These are phyloP conservation scores for Exophiala xenobiotica DNA, from an alignment of 2,329 filamentous ascomycete species.

Conservation along the genomic window DNA sequence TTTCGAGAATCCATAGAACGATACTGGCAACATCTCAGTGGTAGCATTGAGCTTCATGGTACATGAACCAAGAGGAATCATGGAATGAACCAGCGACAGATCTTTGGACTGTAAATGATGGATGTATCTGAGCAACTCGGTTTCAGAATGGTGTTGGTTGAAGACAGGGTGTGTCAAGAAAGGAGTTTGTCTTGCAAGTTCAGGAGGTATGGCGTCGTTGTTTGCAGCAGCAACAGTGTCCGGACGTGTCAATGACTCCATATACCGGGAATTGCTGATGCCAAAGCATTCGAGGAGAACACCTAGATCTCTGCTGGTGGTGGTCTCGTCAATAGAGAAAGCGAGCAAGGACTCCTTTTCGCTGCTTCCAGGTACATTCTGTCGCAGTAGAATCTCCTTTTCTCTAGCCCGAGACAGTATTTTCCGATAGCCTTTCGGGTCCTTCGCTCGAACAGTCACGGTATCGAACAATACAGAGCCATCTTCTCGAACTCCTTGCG, in stretches of 20 bases:
- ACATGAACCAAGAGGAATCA: constrained; percentile 95
- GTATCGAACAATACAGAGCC: constrained; percentile 74
- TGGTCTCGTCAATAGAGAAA: constrained; percentile 76
- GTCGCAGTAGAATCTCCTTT: constrained; percentile 52
- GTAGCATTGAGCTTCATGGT: constrained; percentile 98
- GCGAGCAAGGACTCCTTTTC: constrained; percentile 59
- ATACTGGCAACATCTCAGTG: constrained; percentile 86
- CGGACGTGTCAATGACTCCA: constrained; percentile 10
- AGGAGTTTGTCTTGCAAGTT: constrained; percentile 67
- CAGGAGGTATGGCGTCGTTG: constrained; percentile 33
- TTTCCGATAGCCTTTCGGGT: constrained; percentile 46
- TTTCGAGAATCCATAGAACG: constrained; percentile 70
- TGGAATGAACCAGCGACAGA: constrained; percentile 88
- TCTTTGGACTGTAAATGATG: constrained; percentile 92
- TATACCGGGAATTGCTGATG: constrained; percentile 28
- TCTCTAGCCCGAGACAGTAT: constrained; percentile 52
- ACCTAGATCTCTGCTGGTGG: constrained; percentile 31
- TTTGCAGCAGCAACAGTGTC: constrained; percentile 44
- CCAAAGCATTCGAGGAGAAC: constrained; percentile 38
- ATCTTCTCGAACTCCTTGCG: constrained; percentile 56
- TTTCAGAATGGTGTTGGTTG: constrained; percentile 93
- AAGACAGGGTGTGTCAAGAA: constrained; percentile 91
- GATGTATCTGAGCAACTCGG: constrained; percentile 90
- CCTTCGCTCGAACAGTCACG: constrained; percentile 60
- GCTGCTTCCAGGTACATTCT: constrained; percentile 39